Conservation (phyloP, 441 rosid genomes). For the Manihot esculenta region DNA sequence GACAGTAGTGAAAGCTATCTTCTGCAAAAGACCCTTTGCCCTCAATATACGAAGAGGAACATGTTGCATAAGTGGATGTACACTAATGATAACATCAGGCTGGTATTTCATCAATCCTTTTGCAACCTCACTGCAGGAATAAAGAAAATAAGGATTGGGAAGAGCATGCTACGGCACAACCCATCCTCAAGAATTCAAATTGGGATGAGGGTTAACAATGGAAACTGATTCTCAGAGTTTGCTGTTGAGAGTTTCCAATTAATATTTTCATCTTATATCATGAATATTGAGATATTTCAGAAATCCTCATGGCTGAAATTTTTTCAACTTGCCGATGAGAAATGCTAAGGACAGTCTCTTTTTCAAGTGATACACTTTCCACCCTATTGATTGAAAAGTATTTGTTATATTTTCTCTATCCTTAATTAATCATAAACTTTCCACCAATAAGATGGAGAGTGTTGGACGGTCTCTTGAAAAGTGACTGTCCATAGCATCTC, state of each 20-base stretch:
- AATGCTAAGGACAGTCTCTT: too few relatives aligned
- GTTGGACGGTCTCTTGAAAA: too few relatives aligned
- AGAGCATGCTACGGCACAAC: neutral
- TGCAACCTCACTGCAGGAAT: conserved; percentile 71
- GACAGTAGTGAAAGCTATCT: conserved; percentile 91
- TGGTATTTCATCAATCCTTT: conserved; percentile 96
- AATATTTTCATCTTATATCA: neutral
- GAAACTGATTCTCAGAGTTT: neutral
- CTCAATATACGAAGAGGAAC: conserved; percentile 94
- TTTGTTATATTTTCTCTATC: too few relatives aligned
- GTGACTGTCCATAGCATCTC: too few relatives aligned
- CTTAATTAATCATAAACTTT: too few relatives aligned
- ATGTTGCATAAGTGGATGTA: conserved; percentile 97
- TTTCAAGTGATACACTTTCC: too few relatives aligned
- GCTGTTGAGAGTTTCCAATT: neutral
- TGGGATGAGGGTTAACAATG: neutral
- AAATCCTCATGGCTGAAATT: neutral
- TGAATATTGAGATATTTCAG: neutral
- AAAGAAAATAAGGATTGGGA: conserved; percentile 11
- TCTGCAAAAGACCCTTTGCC: conserved; percentile 80
- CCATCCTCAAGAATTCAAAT: conserved; percentile 3
- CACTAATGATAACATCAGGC: conserved; percentile 92
- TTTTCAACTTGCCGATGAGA: too few relatives aligned
- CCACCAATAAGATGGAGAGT: too few relatives aligned
- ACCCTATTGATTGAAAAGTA: too few relatives aligned